Conservation (phyloP, 2,329 filamentous ascomycete genomes). For the Calonectria hawksworthii region DNA sequence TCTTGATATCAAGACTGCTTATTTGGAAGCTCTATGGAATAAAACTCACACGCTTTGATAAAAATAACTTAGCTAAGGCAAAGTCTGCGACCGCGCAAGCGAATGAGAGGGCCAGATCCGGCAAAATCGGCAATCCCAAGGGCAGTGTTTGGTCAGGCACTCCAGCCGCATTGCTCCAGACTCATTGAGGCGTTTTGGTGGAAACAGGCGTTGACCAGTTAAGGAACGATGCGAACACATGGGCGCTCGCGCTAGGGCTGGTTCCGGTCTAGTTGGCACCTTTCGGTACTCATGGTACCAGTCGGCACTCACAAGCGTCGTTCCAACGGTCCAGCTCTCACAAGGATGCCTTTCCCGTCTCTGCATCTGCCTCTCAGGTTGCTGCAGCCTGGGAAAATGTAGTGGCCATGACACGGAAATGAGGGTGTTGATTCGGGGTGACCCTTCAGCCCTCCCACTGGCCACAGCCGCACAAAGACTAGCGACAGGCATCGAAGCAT, state of each 20-base stretch:
- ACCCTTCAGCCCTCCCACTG: neutral
- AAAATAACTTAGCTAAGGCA: neutral
- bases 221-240: neutral
- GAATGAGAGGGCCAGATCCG: neutral
- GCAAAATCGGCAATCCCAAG: neutral
- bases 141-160: neutral
- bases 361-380: neutral
- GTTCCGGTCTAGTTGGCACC: neutral
- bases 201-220: neutral
- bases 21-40: neutral
- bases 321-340: neutral
- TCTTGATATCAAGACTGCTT: neutral
- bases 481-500: neutral
- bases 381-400: neutral
- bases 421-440: neutral
- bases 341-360: neutral
- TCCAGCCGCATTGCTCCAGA: constrained; percentile 9
- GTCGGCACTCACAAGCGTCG: constrained; percentile 3
- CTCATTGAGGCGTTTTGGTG: neutral
- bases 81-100: neutral
- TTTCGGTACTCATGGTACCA: neutral
- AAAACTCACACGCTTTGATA: neutral
- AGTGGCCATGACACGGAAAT: neutral
- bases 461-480: neutral
- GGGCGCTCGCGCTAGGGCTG: neutral